These are phyloP conservation scores for Begonia fuchsioides DNA, from an alignment of 306 rosid genomes.

Conservation along the genomic window DNA sequence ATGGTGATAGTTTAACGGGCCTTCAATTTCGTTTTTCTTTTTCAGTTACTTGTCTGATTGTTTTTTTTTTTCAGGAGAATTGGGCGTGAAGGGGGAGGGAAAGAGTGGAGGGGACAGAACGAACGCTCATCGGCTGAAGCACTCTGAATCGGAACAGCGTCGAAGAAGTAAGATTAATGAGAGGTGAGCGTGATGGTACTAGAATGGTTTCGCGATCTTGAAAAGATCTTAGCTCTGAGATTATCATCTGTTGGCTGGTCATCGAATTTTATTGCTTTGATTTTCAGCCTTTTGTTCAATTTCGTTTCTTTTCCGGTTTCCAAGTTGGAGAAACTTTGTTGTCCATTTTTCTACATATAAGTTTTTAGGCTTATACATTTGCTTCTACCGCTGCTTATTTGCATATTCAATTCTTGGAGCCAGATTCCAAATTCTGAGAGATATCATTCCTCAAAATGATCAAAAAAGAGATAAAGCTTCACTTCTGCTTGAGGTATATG, in stretches of 20 bases:
- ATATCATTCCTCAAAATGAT: constrained; percentile 86
- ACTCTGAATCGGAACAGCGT: constrained; percentile 93
- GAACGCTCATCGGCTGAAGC: constrained; percentile 64
- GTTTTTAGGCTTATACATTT: background rate
- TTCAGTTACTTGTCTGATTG: background rate
- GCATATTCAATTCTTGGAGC: constrained; percentile 7
- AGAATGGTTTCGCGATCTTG: background rate
- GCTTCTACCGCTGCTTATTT: background rate
- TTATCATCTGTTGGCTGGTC: too few relatives aligned
- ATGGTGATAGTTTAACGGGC: constrained; percentile 10
- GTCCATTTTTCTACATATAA: too few relatives aligned
- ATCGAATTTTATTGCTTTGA: background rate
- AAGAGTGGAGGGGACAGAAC: constrained; percentile 41
- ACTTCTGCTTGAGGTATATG: constrained; percentile 70
- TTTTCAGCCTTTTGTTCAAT: background rate
- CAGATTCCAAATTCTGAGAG: constrained; percentile 89
- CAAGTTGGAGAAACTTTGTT: too few relatives aligned
- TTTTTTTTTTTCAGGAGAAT: constrained; percentile 8
- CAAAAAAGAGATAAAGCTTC: constrained; percentile 96
- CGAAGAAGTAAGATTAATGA: constrained; percentile 91
- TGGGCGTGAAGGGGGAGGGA: constrained; percentile 54
- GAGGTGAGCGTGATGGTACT: constrained; percentile 30
- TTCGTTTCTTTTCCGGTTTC: background rate
- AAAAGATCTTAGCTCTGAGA: too few relatives aligned
- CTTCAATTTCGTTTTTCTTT: background rate